phyloP scores from a whole-genome alignment of 2,329 filamentous ascomycete species.

The Apiospora koreana region DNA sequence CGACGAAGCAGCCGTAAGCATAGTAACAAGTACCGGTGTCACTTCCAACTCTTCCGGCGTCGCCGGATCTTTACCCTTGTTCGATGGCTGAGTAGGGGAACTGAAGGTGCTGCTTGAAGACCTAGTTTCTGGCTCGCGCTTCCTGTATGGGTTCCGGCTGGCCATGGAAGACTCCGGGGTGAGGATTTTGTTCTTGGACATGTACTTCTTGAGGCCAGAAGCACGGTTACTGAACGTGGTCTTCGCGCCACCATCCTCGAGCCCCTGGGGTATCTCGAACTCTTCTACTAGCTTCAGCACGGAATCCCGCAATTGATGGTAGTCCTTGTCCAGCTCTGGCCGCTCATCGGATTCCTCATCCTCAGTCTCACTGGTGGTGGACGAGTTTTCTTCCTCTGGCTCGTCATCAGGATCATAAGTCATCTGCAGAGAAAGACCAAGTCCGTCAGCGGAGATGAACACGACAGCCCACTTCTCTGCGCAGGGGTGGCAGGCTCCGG shows the following conservation, averaged over 20 bases:
- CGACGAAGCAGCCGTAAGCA: slow-evolving; percentile 75
- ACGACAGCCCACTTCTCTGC: slow-evolving; percentile 82
- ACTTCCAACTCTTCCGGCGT: slow-evolving; percentile 42
- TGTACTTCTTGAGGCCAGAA: slow-evolving; percentile 60
- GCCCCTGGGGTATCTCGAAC: slow-evolving; percentile 73
- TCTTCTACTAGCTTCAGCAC: slow-evolving; percentile 81
- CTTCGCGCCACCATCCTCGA: slow-evolving; percentile 59
- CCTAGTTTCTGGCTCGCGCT: slow-evolving; percentile 29
- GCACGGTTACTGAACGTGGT: slow-evolving; percentile 73
- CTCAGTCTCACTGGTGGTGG: slow-evolving; percentile 60
- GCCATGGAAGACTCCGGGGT: slow-evolving; percentile 51
- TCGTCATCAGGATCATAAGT: slow-evolving; percentile 70
- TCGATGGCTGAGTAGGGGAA: slow-evolving; percentile 27
- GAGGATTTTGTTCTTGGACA: slow-evolving; percentile 59
- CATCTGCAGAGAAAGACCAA: slow-evolving; percentile 69
- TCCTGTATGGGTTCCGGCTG: slow-evolving; percentile 61
- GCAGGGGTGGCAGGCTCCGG: slow-evolving; percentile 74
- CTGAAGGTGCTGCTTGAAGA: slow-evolving; percentile 28
- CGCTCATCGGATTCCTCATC: slow-evolving; percentile 63
- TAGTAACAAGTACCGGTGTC: slow-evolving; percentile 61
- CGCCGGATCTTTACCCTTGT: slow-evolving; percentile 22
- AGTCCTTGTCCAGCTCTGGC: slow-evolving; percentile 73
- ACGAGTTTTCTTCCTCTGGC: slow-evolving; percentile 62
- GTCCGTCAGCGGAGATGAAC: slow-evolving; percentile 75
- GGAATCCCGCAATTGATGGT: slow-evolving; percentile 77